Conservation (phyloP, 139 green algal species). For the Haematococcus sp. region DNA sequence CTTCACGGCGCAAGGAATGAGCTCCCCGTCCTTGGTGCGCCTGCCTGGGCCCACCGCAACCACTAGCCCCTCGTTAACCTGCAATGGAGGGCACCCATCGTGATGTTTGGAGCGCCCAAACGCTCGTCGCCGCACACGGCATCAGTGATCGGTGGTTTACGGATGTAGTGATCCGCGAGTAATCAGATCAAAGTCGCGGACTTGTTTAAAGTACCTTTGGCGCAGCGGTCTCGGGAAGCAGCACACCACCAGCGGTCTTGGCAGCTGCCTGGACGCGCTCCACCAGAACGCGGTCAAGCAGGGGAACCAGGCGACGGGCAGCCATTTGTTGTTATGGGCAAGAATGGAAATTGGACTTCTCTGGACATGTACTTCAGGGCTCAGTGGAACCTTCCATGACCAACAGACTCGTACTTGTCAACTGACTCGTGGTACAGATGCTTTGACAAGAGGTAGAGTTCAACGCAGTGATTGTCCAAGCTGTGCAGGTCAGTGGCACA, state of each 20-base stretch:
- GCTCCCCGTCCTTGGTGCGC: constrained; percentile 64
- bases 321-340: constrained; percentile 12
- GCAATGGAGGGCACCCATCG: neutral
- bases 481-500: too few relatives aligned
- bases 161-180: neutral
- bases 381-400: too few relatives aligned
- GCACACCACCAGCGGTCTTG: constrained; percentile 85
- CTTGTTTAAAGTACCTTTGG: constrained; percentile 52
- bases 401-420: neutral
- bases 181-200: constrained; percentile 1
- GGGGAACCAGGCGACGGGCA: constrained; percentile 49
- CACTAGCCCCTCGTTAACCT: constrained; percentile 92
- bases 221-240: constrained; percentile 86
- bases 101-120: too few relatives aligned
- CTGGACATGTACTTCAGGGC: too few relatives aligned
- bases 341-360: too few relatives aligned
- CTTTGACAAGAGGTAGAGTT: too few relatives aligned
- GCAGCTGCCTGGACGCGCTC: constrained; percentile 75
- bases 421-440: neutral
- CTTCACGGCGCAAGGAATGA: constrained; percentile 80
- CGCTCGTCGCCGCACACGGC: too few relatives aligned
- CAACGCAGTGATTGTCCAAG: too few relatives aligned
- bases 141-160: too few relatives aligned
- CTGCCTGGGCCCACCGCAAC: constrained; percentile 89
- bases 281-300: constrained; percentile 85